These are phyloP conservation scores for Phlebopus sp. DNA, from an alignment of 1,284 basidiomycete genomes.

Conservation along the genomic window DNA sequence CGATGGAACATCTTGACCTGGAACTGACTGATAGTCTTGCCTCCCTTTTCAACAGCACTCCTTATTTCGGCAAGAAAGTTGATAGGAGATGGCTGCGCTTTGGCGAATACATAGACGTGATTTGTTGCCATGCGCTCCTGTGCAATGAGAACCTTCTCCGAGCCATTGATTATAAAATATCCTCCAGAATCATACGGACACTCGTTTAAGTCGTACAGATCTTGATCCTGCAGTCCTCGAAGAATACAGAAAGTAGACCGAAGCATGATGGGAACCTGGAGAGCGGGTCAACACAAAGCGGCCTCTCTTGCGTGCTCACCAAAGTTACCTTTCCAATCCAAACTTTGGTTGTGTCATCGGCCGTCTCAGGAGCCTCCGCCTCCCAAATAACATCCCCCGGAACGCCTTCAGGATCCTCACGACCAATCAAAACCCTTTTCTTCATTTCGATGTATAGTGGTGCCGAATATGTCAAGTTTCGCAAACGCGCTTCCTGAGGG, in stretches of 20 bases:
- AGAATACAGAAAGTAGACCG: slow-evolving; percentile 95
- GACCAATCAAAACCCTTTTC: slow-evolving; percentile 79
- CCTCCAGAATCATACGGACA: slow-evolving; percentile 98
- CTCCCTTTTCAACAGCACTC: slow-evolving; percentile 96
- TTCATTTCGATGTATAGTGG: slow-evolving; percentile 96
- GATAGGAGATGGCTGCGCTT: slow-evolving; percentile 94
- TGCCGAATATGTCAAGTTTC: slow-evolving; percentile 95
- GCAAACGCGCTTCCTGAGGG: slow-evolving; percentile 94
- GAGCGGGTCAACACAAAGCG: slow-evolving; percentile 10
- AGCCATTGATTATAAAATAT: slow-evolving; percentile 99
- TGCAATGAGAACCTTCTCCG: slow-evolving; percentile 98
- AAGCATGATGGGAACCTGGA: slow-evolving; percentile 95
- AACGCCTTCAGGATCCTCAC: slow-evolving; percentile 78
- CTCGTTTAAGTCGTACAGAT: slow-evolving; percentile 90
- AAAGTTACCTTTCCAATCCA: slow-evolving; percentile 90
- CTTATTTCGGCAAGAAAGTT: slow-evolving; percentile 97
- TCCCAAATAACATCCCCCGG: slow-evolving; percentile 86
- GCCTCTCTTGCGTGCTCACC: neutral
- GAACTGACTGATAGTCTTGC: slow-evolving; percentile 97
- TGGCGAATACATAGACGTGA: slow-evolving; percentile 99
- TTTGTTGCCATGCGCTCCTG: slow-evolving; percentile 99
- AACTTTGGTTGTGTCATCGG: slow-evolving; percentile 77
- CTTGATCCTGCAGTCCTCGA: slow-evolving; percentile 73
- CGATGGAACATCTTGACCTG: slow-evolving; percentile 97
- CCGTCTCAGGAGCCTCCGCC: slow-evolving; percentile 63